Evolutionary conservation across 306 rosid species (phyloP).

Genomic region (Casuarina glauca): DNA sequence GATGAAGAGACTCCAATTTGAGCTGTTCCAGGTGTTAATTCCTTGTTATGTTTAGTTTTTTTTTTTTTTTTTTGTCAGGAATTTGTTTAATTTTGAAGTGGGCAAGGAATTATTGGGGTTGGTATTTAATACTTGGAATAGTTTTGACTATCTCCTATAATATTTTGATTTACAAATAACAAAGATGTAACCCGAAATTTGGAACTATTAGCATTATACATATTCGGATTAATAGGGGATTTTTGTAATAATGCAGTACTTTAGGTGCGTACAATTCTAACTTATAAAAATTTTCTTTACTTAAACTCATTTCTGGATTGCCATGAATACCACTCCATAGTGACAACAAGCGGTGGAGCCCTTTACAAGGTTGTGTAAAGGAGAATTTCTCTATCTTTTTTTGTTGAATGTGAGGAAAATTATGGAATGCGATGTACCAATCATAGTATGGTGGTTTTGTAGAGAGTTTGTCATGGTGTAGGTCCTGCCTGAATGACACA

Average conservation of each 20-base stretch:
- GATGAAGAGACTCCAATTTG: slow-evolving; percentile 87
- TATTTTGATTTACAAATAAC: neutral
- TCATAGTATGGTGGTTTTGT: neutral
- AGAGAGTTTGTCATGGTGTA: neutral
- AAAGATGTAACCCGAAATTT: neutral
- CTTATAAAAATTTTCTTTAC: neutral
- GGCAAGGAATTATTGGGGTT: neutral
- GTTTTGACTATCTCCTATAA: neutral
- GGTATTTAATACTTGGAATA: neutral
- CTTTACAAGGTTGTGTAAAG: neutral
- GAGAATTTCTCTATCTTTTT: neutral
- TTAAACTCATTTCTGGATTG: neutral
- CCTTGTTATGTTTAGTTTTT: neutral
- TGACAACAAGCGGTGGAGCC: neutral
- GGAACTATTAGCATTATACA: neutral
- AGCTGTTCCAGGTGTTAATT: slow-evolving; percentile 62
- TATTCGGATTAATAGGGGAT: neutral
- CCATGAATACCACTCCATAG: neutral
- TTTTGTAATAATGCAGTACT: neutral
- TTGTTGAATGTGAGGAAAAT: neutral
- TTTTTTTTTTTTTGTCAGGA: neutral
- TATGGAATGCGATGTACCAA: neutral
- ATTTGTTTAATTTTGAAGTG: neutral
- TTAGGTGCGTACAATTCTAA: neutral
- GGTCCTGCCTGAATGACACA: neutral